phyloP scores from a whole-genome alignment of 306 rosid genomes.

The Vigna angularis region DNA sequence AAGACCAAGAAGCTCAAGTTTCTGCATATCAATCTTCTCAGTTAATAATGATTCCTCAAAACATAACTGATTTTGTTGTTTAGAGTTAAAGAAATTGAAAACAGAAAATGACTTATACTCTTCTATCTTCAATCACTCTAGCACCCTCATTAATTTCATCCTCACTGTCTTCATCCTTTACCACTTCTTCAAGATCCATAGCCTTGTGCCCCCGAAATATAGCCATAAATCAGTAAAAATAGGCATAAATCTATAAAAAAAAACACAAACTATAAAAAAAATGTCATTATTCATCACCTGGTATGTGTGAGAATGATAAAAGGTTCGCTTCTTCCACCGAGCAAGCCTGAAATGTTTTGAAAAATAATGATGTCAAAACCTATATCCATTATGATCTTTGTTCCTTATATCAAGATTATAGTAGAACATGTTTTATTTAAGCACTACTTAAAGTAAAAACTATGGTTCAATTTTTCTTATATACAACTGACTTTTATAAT shows the following conservation, averaged over 20 bases:
- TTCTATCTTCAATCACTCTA: conserved; percentile 69
- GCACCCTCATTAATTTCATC: conserved; percentile 85
- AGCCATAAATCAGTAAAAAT: conserved; percentile 27
- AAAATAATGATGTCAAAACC: conserved; percentile 38
- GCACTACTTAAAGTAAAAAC: too few species aligned
- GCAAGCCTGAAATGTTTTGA: conserved; percentile 61
- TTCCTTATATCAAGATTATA: background rate
- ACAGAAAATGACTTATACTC: conserved; percentile 54
- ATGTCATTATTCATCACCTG: conserved; percentile 61
- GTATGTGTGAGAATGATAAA: conserved; percentile 82
- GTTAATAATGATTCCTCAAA: conserved; percentile 26
- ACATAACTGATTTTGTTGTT: conserved; percentile 12
- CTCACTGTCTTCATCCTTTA: conserved; percentile 78
- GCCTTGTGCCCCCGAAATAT: conserved; percentile 60
- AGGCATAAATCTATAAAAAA: background rate
- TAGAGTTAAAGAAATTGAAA: conserved; percentile 12
- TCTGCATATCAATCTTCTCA: conserved; percentile 58
- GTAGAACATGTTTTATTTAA: too few species aligned
- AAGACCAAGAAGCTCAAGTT: conserved; percentile 67
- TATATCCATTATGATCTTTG: conserved; percentile 23
- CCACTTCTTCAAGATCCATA: conserved; percentile 74
- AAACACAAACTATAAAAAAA: too few species aligned
- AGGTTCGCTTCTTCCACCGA: conserved; percentile 65
- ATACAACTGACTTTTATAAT: too few species aligned
- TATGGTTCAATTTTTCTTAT: too few species aligned